Evolutionary conservation across 1,284 basidiomycete genomes (phyloP), one percentile per base, ranked within the genome.

Genomic region (Apiotrichum montevideense): DNA sequence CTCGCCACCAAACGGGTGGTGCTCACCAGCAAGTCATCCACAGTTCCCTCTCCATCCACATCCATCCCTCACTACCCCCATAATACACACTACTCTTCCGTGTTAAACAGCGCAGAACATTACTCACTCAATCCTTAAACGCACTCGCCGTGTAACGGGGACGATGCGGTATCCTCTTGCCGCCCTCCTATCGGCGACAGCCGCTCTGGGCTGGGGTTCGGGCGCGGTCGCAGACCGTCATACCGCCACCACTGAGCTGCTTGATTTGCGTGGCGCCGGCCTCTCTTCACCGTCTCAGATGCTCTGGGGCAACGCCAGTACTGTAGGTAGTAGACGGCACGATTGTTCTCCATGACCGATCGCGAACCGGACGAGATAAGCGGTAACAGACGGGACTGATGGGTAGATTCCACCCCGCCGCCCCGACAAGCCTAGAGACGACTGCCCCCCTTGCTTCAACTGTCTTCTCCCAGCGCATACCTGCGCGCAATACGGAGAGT

Each of bases 401-500:
- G 13, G 2, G 3, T 21, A 58, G 67, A 56, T 69, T 7, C 68
- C 70, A 1, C 70, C 69, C 4, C 54, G 54, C 15, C 45, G 33
- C 55, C 63, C 37, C 39, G 51, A 55, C 58, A 64, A 35, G n/a
- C 50, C 50, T 5, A 7, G 8, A 7, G 66, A 66, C 33, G 60
- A 72, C 40, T 76, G 74, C 58, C 75, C 75, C 41, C 75, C 75
- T n/a, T 92, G 88, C 75, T 93, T 93, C 80, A 91, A 93, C 74
- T 93, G 90, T 71, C 79, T 87, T 58, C 78, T 93, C 1, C 88
- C 88, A 1, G 85, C 82, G 3, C 92, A 90, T 74, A 86, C 80
- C 2, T 93, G 90, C 69, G 88, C 87, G 3, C 88, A 91, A 70
- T 92, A 85, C 63, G 91, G 89, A 37, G 80, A 86, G 55, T 96